Evolutionary conservation across 1,284 basidiomycete genomes (phyloP), one percentile per base, ranked within the genome.

Genomic region (Agroathelia rolfsii): DNA sequence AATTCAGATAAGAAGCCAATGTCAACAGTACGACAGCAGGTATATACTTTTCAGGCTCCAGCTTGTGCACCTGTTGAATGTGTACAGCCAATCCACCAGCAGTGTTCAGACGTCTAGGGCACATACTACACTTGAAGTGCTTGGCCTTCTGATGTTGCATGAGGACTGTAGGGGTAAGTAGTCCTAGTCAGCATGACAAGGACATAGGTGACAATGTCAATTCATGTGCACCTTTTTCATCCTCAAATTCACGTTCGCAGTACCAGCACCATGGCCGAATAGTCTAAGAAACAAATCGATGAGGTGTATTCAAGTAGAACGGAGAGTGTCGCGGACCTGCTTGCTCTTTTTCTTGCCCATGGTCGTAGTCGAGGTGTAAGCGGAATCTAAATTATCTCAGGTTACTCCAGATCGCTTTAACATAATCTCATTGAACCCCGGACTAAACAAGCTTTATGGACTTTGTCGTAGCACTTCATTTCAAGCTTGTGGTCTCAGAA

Each of bases 81-180:
- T 98, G 94, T 9, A 98, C 94, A n/a, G 93, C 90, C 16, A 98
- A 66, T 59, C 94, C 94, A 46, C 94, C 94, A 2, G 94, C 95
- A 1, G 95, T 95, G 53, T 98, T 97, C 42, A 98, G 66, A 41
- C 93, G 76, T 45, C 94, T 69, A 10, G 95, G 95, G 54, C 94
- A 98, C 66, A 94, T 79, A 40, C 83, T 81, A 53, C 94, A 97
- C 58, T 93, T 93, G 72, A 97, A 98, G 55, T 98, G 94, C 59
- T 97, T 98, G 11, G 94, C 94, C 62, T 97, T 98, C 56, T 98
- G 95, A 58, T 98, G 94, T 56, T 95, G 89, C 74, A 98, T 85
- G 42, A 98, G 73, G 40, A 98, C 95, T 93, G 47, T 5, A 38
- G 24, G 8, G n/a, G n/a, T n/a, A n/a, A n/a, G n/a, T n/a, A n/a